phyloP scores from a whole-genome alignment of 2,329 filamentous ascomycete species.

The Diaporthe sp. region DNA sequence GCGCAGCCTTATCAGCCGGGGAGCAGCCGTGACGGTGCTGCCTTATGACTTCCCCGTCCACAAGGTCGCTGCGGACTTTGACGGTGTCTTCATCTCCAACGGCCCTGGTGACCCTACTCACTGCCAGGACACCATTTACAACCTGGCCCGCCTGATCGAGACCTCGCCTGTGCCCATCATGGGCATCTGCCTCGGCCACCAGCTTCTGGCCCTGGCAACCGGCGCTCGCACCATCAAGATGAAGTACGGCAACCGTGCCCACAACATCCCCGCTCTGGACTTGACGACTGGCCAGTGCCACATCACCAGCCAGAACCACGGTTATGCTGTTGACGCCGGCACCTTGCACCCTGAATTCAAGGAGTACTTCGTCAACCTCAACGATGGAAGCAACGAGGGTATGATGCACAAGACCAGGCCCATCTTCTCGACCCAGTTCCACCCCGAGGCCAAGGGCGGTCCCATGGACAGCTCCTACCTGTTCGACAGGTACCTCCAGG shows the following conservation, averaged over 20 bases:
- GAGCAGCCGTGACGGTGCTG: slow-evolving; percentile 92
- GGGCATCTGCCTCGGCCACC: slow-evolving; percentile 97
- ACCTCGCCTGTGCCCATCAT: slow-evolving; percentile 91
- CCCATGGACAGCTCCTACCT: slow-evolving; percentile 96
- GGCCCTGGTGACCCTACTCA: slow-evolving; percentile 98
- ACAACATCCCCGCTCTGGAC: slow-evolving; percentile 97
- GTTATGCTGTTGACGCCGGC: slow-evolving; percentile 89
- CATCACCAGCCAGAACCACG: slow-evolving; percentile 98
- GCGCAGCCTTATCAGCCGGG: slow-evolving; percentile 90
- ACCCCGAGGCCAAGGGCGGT: slow-evolving; percentile 97
- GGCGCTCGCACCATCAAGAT: slow-evolving; percentile 95
- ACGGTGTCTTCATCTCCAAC: slow-evolving; percentile 99
- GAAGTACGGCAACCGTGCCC: slow-evolving; percentile 98
- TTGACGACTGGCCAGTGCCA: slow-evolving; percentile 97
- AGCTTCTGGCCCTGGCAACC: slow-evolving; percentile 89
- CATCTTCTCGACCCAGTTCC: slow-evolving; percentile 99
- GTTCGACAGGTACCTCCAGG: slow-evolving; percentile 96
- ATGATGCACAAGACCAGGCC: slow-evolving; percentile 96
- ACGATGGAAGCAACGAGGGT: slow-evolving; percentile 96
- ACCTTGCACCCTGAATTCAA: slow-evolving; percentile 90
- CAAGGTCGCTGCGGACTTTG: slow-evolving; percentile 97
- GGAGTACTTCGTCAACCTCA: slow-evolving; percentile 98
- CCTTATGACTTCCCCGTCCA: slow-evolving; percentile 98
- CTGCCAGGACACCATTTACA: slow-evolving; percentile 93
- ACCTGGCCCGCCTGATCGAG: slow-evolving; percentile 90